A percentile compares a stretch with the other conserved stretches of the same genome.
Conservation (phyloP, 2,329 filamentous ascomycete species). For the Myriosclerotinia scirpicola region DNA sequence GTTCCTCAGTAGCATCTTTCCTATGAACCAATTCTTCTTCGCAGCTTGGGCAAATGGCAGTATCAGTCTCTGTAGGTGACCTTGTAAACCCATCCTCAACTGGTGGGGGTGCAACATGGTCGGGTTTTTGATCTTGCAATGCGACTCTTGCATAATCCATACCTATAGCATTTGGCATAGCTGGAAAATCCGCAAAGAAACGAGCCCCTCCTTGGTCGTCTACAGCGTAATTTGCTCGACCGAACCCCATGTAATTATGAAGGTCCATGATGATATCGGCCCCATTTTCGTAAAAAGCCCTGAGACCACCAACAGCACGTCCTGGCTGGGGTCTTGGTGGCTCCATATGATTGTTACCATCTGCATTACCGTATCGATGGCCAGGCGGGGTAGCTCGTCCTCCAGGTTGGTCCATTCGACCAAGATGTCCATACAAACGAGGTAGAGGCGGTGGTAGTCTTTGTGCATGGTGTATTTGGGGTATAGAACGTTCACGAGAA, state of each 20-base stretch:
- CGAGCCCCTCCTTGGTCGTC: conserved; percentile 1
- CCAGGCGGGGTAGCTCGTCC: conserved; percentile 4
- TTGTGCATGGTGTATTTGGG: neutral
- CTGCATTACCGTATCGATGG: neutral
- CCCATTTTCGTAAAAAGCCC: neutral
- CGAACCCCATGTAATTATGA: neutral
- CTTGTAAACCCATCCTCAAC: conserved; percentile 78
- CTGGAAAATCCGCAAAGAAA: conserved; percentile 18
- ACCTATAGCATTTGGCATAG: conserved; percentile 37
- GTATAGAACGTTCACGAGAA: conserved; percentile 22
- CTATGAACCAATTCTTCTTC: conserved; percentile 79
- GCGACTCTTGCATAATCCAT: conserved; percentile 37
- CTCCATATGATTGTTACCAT: neutral
- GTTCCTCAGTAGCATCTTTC: conserved; percentile 34
- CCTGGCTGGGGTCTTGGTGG: conserved; percentile 6
- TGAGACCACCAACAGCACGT: neutral
- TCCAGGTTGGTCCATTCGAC: neutral
- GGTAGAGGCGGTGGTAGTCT: neutral
- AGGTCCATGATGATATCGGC: conserved; percentile 15
- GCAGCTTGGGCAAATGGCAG: conserved; percentile 83
- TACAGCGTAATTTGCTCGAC: neutral
- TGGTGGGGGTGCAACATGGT: conserved; percentile 45
- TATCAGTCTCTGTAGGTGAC: conserved; percentile 67
- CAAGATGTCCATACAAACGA: neutral
- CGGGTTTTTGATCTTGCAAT: conserved; percentile 35